Evolutionary conservation across 352 stramenopile species (phyloP).

Genomic region (Globisporangium splendens): DNA sequence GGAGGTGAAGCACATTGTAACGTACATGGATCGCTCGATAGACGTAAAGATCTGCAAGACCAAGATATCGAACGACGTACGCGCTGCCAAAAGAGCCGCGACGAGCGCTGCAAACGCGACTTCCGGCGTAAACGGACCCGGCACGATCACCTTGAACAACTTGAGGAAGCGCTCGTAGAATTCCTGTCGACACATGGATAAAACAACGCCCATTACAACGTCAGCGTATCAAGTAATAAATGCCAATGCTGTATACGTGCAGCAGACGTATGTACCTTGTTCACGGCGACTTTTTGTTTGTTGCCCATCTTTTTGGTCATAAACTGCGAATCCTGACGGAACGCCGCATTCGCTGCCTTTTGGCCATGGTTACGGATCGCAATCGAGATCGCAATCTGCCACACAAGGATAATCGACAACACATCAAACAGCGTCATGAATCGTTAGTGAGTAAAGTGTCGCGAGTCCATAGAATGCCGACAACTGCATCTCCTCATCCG

Average conservation of each 20-base stretch:
- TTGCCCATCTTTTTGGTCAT: slow-evolving; percentile 74
- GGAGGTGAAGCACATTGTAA: slow-evolving; percentile 3
- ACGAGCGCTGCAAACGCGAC: slow-evolving; percentile 66
- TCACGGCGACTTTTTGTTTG: slow-evolving; percentile 64
- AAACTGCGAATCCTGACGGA: slow-evolving; percentile 58
- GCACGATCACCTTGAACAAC: slow-evolving; percentile 72
- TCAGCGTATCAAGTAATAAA: neutral
- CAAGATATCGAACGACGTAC: slow-evolving; percentile 78
- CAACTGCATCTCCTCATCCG: no score
- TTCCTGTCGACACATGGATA: slow-evolving; percentile 21
- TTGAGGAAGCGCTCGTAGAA: slow-evolving; percentile 63
- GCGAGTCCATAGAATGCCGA: no score
- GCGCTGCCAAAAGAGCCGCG: slow-evolving; percentile 50
- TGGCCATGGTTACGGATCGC: slow-evolving; percentile 67
- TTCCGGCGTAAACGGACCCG: slow-evolving; percentile 61
- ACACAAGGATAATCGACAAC: neutral
- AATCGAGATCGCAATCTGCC: slow-evolving; percentile 54
- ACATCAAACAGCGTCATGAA: neutral
- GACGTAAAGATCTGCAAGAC: slow-evolving; percentile 75
- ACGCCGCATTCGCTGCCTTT: slow-evolving; percentile 41
- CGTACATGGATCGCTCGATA: slow-evolving; percentile 69
- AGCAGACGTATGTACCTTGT: slow-evolving; percentile 26
- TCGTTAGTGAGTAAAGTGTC: no score
- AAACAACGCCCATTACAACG: neutral
- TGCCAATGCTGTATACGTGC: neutral